These are phyloP conservation scores for Pleurotus ostreatus DNA, from an alignment of 768 basidiomycete genomes.

Conservation along the genomic window DNA sequence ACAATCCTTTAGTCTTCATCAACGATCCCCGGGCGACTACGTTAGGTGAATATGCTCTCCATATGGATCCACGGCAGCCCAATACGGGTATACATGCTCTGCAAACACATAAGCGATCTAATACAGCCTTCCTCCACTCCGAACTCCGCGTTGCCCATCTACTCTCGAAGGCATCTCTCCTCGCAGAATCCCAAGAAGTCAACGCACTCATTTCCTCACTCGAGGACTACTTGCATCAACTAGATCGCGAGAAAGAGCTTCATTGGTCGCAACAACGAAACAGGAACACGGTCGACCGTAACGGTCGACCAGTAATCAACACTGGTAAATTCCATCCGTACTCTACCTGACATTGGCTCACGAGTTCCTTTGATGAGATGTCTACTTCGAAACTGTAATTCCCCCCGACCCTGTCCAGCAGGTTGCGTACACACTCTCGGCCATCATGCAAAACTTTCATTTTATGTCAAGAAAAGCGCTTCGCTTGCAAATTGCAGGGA, in stretches of 20 bases:
- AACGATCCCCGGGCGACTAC: slow-evolving; percentile 9
- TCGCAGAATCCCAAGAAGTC: neutral
- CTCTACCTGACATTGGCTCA: neutral
- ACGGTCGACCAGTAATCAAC: neutral
- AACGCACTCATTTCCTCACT: no score
- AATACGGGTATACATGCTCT: slow-evolving; percentile 9
- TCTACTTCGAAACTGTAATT: neutral
- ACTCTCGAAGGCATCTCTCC: neutral
- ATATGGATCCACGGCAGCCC: neutral
- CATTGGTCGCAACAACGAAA: neutral
- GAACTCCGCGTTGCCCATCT: slow-evolving; percentile 9
- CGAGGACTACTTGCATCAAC: neutral
- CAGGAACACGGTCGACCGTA: neutral
- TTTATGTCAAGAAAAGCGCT: slow-evolving; percentile 17
- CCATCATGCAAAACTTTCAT: slow-evolving; percentile 18
- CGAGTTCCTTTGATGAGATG: neutral
- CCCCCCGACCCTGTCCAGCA: slow-evolving; percentile 1
- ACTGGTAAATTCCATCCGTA: neutral
- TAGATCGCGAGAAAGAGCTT: neutral
- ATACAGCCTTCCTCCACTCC: slow-evolving; percentile 2
- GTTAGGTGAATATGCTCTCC: slow-evolving; percentile 7
- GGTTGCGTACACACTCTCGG: slow-evolving; percentile 6
- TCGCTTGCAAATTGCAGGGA: slow-evolving; percentile 16
- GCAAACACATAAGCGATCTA: neutral
- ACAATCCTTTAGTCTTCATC: slow-evolving; percentile 12